Conservation (phyloP, 805 yeast species). For the Sugiyamaella valdiviana region DNA sequence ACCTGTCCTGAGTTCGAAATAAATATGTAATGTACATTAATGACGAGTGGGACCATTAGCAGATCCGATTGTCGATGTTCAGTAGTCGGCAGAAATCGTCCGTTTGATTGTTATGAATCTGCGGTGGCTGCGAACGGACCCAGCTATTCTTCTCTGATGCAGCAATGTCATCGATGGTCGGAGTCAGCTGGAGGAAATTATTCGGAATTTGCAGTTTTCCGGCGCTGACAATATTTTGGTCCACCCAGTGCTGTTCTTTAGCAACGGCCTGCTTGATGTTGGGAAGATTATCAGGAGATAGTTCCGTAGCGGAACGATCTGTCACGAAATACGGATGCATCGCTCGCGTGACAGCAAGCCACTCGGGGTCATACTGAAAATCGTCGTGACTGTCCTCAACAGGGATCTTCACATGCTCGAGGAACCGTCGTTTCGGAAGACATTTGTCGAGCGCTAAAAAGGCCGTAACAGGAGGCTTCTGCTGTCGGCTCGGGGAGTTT, state of each 20-base stretch:
- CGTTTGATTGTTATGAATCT: slow-evolving; percentile 26
- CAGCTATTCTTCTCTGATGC: background rate
- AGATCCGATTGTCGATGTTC: slow-evolving; percentile 20
- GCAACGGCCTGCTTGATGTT: background rate
- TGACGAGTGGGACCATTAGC: background rate
- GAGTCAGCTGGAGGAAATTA: slow-evolving; percentile 24
- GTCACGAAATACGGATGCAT: slow-evolving; percentile 20
- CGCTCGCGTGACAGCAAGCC: slow-evolving; percentile 32
- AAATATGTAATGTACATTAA: too few species aligned
- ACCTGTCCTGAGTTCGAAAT: background rate
- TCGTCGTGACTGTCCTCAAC: slow-evolving; percentile 1
- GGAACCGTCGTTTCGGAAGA: slow-evolving; percentile 52
- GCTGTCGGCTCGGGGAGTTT: too few species aligned
- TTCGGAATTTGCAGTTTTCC: slow-evolving; percentile 26
- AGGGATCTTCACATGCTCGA: slow-evolving; percentile 45
- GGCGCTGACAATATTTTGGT: slow-evolving; percentile 22
- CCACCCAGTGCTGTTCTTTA: slow-evolving; percentile 27
- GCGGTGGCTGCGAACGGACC: slow-evolving; percentile 11
- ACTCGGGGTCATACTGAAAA: slow-evolving; percentile 32
- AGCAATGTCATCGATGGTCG: background rate
- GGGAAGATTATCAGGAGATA: background rate
- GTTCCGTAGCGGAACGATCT: background rate
- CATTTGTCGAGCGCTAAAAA: slow-evolving; percentile 87
- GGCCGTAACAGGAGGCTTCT: slow-evolving; percentile 24
- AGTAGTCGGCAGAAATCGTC: slow-evolving; percentile 24